These are phyloP conservation scores for Suhomyces yuchorum DNA, from an alignment of 1,139 yeast species.

Conservation along the genomic window DNA sequence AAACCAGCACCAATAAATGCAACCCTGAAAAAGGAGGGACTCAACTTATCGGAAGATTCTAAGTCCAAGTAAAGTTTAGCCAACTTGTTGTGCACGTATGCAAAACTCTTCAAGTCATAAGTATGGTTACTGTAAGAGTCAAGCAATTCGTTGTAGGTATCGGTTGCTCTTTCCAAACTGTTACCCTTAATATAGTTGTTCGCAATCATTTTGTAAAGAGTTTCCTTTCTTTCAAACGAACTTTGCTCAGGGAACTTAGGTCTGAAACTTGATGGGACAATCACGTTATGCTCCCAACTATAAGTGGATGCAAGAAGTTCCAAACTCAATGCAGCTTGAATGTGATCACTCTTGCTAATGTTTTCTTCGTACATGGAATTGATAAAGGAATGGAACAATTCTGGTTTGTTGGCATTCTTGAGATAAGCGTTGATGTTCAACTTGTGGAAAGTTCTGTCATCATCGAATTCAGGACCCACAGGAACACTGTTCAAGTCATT, in stretches of 20 bases:
- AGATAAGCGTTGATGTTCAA: conserved; percentile 76
- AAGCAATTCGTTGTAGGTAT: conserved; percentile 71
- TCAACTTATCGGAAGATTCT: conserved; percentile 69
- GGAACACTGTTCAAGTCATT: conserved; percentile 76
- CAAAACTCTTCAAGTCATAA: conserved; percentile 75
- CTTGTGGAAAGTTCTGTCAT: conserved; percentile 80
- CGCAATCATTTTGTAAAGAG: conserved; percentile 71
- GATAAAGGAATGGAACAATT: conserved; percentile 74
- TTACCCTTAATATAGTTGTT: conserved; percentile 70
- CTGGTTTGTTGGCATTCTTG: conserved; percentile 79
- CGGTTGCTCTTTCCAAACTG: conserved; percentile 25
- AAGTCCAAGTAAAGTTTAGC: conserved; percentile 68
- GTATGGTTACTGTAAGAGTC: conserved; percentile 74
- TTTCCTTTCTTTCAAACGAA: conserved; percentile 80
- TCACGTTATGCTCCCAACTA: conserved; percentile 67
- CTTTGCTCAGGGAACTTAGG: conserved; percentile 81
- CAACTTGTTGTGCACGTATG: conserved; percentile 70
- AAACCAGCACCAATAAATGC: conserved; percentile 84
- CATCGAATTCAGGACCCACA: conserved; percentile 80
- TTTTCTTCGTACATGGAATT: conserved; percentile 73
- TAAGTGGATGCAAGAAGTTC: conserved; percentile 78
- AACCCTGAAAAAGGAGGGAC: conserved; percentile 80
- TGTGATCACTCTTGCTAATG: conserved; percentile 59
- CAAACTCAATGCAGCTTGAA: conserved; percentile 83
- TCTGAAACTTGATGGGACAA: conserved; percentile 57